These are phyloP conservation scores for Physaria fendleri DNA, from an alignment of 345 rosid species.

Conservation along the genomic window DNA sequence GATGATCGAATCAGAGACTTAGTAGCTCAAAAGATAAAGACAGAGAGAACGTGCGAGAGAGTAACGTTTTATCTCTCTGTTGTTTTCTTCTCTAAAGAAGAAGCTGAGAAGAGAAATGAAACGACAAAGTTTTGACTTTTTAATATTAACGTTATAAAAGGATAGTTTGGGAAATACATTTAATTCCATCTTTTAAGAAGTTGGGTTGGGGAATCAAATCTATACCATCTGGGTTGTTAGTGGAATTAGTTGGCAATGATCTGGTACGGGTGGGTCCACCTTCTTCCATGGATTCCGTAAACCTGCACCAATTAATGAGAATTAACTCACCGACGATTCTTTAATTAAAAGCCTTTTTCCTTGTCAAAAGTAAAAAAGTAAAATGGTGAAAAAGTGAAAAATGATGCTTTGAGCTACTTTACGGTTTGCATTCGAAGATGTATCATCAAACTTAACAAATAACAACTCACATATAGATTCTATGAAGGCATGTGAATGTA, in stretches of 20 bases:
- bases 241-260: slow-evolving; percentile 20
- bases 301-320: slow-evolving; percentile 11
- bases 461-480: background rate
- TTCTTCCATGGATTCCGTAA: background rate
- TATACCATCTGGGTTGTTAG: no score
- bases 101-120: background rate
- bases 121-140: slow-evolving; percentile 25
- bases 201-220: no score
- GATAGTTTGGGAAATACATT: no score
- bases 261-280: slow-evolving; percentile 21
- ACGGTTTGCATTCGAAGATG: background rate
- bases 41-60: background rate
- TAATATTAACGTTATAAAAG: no score
- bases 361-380: background rate
- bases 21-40: background rate
- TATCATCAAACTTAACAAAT: background rate
- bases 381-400: background rate
- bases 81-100: background rate
- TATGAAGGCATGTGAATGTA: background rate
- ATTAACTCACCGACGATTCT: slow-evolving; percentile 18
- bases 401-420: background rate
- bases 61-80: background rate
- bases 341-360: background rate
- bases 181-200: no score
- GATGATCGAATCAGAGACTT: background rate